phyloP scores from a whole-genome alignment of 192 early-diverging fungal species.

The Bifiguratus adelaidae region DNA sequence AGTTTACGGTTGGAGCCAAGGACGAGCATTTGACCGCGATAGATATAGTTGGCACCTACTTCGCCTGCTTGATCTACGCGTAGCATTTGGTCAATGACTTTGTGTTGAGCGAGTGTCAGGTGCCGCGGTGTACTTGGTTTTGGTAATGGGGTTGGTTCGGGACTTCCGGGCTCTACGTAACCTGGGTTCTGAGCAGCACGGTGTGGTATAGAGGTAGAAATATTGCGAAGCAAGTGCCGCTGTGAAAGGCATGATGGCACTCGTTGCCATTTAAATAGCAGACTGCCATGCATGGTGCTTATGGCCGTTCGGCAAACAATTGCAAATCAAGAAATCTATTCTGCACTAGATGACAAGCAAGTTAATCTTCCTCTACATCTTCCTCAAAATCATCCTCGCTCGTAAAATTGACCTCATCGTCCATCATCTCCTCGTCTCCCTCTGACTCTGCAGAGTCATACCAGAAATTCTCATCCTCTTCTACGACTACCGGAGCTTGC shows the following conservation, averaged over 20 bases:
- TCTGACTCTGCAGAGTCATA: slow-evolving; percentile 27
- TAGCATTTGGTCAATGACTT: slow-evolving; percentile 63
- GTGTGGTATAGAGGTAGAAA: too few species aligned
- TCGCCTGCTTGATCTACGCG: slow-evolving; percentile 98
- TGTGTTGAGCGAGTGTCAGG: slow-evolving; percentile 38
- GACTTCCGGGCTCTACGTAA: too few species aligned
- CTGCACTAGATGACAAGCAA: too few species aligned
- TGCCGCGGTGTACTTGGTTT: background rate
- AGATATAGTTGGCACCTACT: slow-evolving; percentile 91
- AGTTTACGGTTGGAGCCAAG: slow-evolving; percentile 57
- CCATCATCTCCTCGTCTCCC: slow-evolving; percentile 21
- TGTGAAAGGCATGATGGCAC: too few species aligned
- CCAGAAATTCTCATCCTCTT: slow-evolving; percentile 31
- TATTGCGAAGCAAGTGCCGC: too few species aligned
- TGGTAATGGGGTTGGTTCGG: background rate
- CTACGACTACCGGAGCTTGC: slow-evolving; percentile 18
- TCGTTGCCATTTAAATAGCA: too few species aligned
- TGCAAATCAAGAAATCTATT: too few species aligned
- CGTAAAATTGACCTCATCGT: too few species aligned
- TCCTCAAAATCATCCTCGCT: slow-evolving; percentile 20
- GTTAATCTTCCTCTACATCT: slow-evolving; percentile 18
- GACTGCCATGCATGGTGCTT: too few species aligned
- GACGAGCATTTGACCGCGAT: slow-evolving; percentile 86
- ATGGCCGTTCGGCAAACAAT: too few species aligned
- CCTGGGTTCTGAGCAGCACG: too few species aligned